Conservation (phyloP, 1,284 basidiomycete species). For the Paramarasmius palmivorus region DNA sequence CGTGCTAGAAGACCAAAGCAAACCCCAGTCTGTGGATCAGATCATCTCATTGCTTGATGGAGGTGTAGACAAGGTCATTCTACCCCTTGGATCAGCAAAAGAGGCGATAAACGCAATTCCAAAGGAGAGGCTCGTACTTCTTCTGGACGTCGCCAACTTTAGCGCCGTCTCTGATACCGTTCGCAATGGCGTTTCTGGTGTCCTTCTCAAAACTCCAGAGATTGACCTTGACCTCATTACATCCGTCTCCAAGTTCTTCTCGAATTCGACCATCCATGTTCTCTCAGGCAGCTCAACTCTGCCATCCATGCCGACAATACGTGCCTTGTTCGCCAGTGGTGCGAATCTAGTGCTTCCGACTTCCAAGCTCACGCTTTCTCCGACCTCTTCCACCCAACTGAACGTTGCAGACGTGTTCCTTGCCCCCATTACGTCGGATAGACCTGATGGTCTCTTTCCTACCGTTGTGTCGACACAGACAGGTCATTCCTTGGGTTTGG, state of each 20-base stretch:
- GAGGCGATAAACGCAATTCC: constrained; percentile 72
- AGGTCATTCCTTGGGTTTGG: constrained; percentile 86
- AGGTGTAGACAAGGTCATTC: constrained; percentile 78
- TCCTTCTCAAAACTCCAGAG: constrained; percentile 70
- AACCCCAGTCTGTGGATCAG: constrained; percentile 51
- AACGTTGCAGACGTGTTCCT: constrained; percentile 88
- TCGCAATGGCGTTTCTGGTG: constrained; percentile 72
- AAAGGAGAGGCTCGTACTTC: constrained; percentile 69
- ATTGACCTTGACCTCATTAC: constrained; percentile 71
- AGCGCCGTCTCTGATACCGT: constrained; percentile 75
- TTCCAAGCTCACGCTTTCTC: constrained; percentile 65
- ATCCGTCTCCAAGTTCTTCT: constrained; percentile 75
- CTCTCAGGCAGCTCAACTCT: constrained; percentile 46
- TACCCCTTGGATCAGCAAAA: constrained; percentile 66
- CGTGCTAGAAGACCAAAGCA: constrained; percentile 58
- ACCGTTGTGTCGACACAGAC: constrained; percentile 84
- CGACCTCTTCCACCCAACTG: constrained; percentile 58
- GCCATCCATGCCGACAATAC: constrained; percentile 55
- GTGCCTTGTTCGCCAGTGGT: constrained; percentile 57
- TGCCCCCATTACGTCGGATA: constrained; percentile 81
- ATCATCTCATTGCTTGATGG: constrained; percentile 71
- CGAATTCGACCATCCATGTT: constrained; percentile 62
- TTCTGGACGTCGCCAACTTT: constrained; percentile 71
- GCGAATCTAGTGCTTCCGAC: constrained; percentile 74
- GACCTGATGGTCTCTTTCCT: constrained; percentile 90